Evolutionary conservation across 768 basidiomycete genomes (phyloP), one percentile per base, ranked within the genome.

Genomic region (Leucocoprinus birnbaumii): DNA sequence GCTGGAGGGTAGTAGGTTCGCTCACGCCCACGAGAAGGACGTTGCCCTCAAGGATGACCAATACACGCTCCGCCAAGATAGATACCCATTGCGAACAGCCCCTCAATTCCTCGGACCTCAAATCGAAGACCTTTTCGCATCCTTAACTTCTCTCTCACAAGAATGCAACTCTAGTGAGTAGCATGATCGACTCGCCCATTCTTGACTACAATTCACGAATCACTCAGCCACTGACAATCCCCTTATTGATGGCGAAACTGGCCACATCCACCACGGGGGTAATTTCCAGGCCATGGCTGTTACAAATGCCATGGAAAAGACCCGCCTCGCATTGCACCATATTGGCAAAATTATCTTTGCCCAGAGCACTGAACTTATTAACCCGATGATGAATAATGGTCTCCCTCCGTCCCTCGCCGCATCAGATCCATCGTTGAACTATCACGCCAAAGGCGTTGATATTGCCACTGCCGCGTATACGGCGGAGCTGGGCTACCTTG

Each of bases 201-300:
- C n/a, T n/a, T n/a, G n/a, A n/a, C n/a, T n/a, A n/a, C n/a, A n/a
- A n/a, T n/a, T n/a, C n/a, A n/a, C n/a, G n/a, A n/a, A n/a, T 22
- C 41, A 27, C 6, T 58, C 58, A 89, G 86, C 89, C 21, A 92
- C 90, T 22, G 90, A 92, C 63, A 92, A 92, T 64, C 90, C 90
- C 10, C 78, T 92, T 38, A 75, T 91, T 55, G 87, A 91, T 62
- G 80, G 81, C 18, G 79, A 85, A 51, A 82, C 82, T 25, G 82
- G 81, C 2, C 66, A 74, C 35, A 76, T 88, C 13, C 86, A 91
- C 64, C 84, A 89, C 59, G 89, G 88, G 24, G 93, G 92, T 13
- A 94, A 94, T 67, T 94, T 95, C 78, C 92, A 89, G 67, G 87
- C 87, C 0, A 89, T 89, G 84, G 78, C 86, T 11, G 79, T 91